Percentiles rank a stretch among this genome's conserved stretches.
These are phyloP conservation scores for Marasmius oreades DNA, from an alignment of 1,284 basidiomycete species.

Conservation along the genomic window DNA sequence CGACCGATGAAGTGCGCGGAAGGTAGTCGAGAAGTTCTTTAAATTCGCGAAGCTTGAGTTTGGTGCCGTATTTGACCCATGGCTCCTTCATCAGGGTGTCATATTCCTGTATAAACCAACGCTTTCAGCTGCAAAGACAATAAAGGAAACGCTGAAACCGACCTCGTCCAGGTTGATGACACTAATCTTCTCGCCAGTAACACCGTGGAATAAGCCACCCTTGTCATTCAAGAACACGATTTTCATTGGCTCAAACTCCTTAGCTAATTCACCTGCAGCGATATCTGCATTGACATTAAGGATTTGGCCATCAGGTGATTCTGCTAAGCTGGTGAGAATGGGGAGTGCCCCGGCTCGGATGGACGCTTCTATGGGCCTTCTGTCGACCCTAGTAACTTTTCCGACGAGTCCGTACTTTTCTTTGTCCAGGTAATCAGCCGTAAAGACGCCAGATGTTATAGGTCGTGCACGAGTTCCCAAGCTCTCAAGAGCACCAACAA, in stretches of 20 bases:
- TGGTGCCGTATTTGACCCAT: conserved; percentile 99
- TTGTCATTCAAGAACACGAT: conserved; percentile 99
- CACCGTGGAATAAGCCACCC: conserved; percentile 96
- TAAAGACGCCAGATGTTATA: conserved; percentile 94
- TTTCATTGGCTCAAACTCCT: conserved; percentile 97
- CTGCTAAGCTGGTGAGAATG: conserved; percentile 89
- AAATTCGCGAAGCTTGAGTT: conserved; percentile 98
- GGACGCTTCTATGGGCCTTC: conserved; percentile 90
- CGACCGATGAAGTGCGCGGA: conserved; percentile 96
- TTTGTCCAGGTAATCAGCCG: conserved; percentile 91
- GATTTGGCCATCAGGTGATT: conserved; percentile 90
- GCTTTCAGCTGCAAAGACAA: conserved; percentile 1
- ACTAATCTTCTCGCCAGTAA: conserved; percentile 92
- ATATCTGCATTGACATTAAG: conserved; percentile 97
- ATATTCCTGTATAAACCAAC: conserved; percentile 68
- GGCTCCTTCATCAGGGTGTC: conserved; percentile 95
- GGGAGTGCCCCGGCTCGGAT: conserved; percentile 92
- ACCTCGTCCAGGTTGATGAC: conserved; percentile 98
- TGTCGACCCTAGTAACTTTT: conserved; percentile 90
- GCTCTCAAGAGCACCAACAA: conserved; percentile 87
- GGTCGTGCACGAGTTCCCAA: conserved; percentile 93
- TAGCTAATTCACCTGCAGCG: conserved; percentile 92
- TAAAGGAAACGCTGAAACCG: conserved; percentile 17
- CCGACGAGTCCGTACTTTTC: conserved; percentile 94
- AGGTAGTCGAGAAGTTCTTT: conserved; percentile 99